Evolutionary conservation across 106 monocot species (phyloP).

Genomic region (Dendrobium officinale): DNA sequence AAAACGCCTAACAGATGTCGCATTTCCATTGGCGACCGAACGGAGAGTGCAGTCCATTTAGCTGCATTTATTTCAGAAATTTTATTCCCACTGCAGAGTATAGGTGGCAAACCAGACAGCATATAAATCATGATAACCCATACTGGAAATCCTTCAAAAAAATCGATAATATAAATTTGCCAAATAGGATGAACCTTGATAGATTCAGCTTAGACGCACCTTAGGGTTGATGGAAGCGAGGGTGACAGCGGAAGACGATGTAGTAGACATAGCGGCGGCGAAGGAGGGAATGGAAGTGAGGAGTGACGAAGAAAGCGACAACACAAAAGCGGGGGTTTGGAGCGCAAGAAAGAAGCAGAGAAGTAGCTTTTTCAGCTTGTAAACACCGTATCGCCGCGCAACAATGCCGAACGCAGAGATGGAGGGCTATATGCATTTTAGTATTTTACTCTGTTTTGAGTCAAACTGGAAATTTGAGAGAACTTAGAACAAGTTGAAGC

Average conservation of each 20-base stretch:
- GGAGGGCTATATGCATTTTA: background rate
- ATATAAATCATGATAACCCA: background rate
- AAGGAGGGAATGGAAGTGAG: background rate
- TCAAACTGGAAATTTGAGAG: too few relatives aligned
- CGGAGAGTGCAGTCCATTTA: too few relatives aligned
- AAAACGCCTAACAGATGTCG: too few relatives aligned
- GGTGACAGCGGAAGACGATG: background rate
- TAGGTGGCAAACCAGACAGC: background rate
- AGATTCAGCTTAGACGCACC: background rate
- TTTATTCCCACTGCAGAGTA: background rate
- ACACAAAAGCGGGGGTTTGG: background rate
- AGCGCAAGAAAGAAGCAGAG: background rate
- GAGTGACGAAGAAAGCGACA: background rate
- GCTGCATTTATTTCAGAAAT: too few relatives aligned
- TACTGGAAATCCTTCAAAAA: too few relatives aligned
- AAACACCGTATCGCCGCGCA: background rate
- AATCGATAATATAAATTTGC: too few relatives aligned
- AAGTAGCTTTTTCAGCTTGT: background rate
- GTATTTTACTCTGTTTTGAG: too few relatives aligned
- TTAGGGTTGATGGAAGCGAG: slow-evolving; percentile 2
- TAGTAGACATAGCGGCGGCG: slow-evolving; percentile 4
- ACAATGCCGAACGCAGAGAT: background rate
- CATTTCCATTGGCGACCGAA: too few relatives aligned
- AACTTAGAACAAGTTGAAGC: too few relatives aligned
- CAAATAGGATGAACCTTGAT: background rate